phyloP scores from a whole-genome alignment of 108 stramenopile species.

The Discostella pseudostelligera region DNA sequence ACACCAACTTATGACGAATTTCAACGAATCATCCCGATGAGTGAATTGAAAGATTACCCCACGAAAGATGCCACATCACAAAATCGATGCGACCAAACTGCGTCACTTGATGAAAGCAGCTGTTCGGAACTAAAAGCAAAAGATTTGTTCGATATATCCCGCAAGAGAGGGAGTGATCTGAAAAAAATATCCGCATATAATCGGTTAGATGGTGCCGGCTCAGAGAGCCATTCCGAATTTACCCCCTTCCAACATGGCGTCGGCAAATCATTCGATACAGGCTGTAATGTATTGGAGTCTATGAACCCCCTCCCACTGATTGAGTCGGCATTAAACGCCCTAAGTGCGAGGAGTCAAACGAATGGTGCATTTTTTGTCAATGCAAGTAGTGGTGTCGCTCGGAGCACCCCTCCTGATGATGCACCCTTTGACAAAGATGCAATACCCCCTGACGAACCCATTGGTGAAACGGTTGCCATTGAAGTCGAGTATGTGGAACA shows the following conservation, averaged over 20 bases:
- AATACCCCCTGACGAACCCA: conserved; percentile 6
- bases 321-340: conserved; percentile 25
- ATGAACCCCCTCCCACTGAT: conserved; percentile 7
- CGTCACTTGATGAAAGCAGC: conserved; percentile 3
- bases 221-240: conserved; percentile 14
- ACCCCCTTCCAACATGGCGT: conserved; percentile 19
- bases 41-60: not conserved
- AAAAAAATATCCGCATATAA: not conserved
- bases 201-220: not conserved
- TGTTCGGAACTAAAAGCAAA: conserved; percentile 4
- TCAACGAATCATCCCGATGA: not conserved
- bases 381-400: not conserved
- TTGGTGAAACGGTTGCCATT: conserved; percentile 38
- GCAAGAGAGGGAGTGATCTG: not conserved
- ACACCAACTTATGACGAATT: not conserved
- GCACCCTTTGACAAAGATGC: conserved; percentile 1
- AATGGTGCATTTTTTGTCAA: not conserved
- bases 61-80: not conserved
- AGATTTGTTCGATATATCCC: not conserved
- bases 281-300: conserved; percentile 16
- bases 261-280: conserved; percentile 26
- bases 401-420: not conserved
- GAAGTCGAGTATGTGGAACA: conserved; percentile 43
- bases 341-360: conserved; percentile 5
- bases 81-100: not conserved